Evolutionary conservation across 495 filamentous ascomycete species (phyloP).

Genomic region (Pyrenula aspistea): DNA sequence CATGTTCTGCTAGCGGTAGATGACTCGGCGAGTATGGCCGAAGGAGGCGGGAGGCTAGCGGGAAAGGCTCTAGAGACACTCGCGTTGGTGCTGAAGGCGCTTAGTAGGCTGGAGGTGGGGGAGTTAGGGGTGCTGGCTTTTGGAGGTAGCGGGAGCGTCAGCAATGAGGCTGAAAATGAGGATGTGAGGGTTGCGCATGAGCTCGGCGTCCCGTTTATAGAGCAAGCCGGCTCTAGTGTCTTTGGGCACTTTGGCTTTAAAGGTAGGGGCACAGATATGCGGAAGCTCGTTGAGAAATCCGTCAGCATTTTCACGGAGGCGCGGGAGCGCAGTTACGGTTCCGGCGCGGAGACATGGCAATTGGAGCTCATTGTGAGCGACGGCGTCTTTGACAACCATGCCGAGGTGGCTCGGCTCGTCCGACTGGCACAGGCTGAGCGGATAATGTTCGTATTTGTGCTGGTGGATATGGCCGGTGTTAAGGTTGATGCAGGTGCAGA

Average conservation of each 20-base stretch:
- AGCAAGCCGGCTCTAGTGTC: constrained; percentile 68
- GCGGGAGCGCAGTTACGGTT: constrained; percentile 40
- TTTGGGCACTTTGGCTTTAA: constrained; percentile 79
- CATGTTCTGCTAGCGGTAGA: constrained; percentile 97
- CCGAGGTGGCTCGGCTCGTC: constrained; percentile 66
- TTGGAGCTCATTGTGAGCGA: constrained; percentile 86
- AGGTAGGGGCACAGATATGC: constrained; percentile 75
- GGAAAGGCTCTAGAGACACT: constrained; percentile 72
- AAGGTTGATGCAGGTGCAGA: constrained; percentile 25
- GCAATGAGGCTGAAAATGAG: constrained; percentile 22
- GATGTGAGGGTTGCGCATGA: constrained; percentile 79
- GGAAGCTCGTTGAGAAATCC: constrained; percentile 59
- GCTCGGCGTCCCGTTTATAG: constrained; percentile 71
- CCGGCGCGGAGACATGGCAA: constrained; percentile 88
- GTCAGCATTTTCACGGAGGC: constrained; percentile 75
- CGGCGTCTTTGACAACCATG: constrained; percentile 83
- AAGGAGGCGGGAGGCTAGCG: constrained; percentile 50
- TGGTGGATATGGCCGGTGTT: constrained; percentile 64
- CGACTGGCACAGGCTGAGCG: constrained; percentile 80
- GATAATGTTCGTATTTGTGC: constrained; percentile 96
- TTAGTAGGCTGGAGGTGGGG: constrained; percentile 87
- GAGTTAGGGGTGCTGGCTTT: constrained; percentile 85
- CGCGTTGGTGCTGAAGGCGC: constrained; percentile 70
- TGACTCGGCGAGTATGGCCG: constrained; percentile 86
- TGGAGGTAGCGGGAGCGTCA: constrained; percentile 30